Evolutionary conservation across 2,329 filamentous ascomycete genomes (phyloP).

Genomic region (Endocalyx cinctus): DNA sequence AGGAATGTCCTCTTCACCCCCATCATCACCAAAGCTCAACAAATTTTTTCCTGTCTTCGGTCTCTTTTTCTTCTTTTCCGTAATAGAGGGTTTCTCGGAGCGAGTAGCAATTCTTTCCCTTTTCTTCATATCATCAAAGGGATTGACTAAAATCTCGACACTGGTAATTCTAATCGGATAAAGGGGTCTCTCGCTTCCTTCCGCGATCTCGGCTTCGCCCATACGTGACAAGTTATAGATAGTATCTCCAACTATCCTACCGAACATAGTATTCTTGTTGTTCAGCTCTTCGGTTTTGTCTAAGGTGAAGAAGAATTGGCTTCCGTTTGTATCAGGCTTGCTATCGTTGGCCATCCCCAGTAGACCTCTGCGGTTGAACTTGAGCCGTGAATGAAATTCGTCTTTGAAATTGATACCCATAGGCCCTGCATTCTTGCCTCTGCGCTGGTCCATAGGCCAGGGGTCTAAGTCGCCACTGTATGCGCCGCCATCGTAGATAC

Average conservation of each 20-base stretch:
- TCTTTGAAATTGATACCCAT: conserved; percentile 65
- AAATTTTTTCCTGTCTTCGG: conserved; percentile 71
- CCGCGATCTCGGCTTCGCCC: conserved; percentile 77
- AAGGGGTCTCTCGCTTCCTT: conserved; percentile 74
- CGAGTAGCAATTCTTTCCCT: conserved; percentile 54
- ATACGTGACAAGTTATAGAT: conserved; percentile 96
- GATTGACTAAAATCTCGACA: conserved; percentile 74
- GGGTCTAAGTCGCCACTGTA: conserved; percentile 69
- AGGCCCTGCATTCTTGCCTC: conserved; percentile 55
- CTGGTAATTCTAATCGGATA: conserved; percentile 77
- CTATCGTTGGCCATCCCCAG: conserved; percentile 96
- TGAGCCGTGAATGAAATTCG: conserved; percentile 87
- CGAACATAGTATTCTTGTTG: conserved; percentile 90
- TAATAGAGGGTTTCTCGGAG: conserved; percentile 37
- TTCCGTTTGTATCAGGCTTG: conserved; percentile 73
- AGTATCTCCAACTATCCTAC: conserved; percentile 84
- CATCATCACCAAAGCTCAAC: conserved; percentile 72
- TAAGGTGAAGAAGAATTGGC: conserved; percentile 95
- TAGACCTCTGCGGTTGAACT: conserved; percentile 86
- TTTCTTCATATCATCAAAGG: conserved; percentile 77
- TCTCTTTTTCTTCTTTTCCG: conserved; percentile 60
- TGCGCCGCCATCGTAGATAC: conserved; percentile 82
- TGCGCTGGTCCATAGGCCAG: conserved; percentile 62
- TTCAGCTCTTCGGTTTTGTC: conserved; percentile 80
- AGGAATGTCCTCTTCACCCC: conserved; percentile 54